Evolutionary conservation across 805 yeast species (phyloP), one percentile per base, ranked within the genome.

Genomic region (Ogataea siamensis): DNA sequence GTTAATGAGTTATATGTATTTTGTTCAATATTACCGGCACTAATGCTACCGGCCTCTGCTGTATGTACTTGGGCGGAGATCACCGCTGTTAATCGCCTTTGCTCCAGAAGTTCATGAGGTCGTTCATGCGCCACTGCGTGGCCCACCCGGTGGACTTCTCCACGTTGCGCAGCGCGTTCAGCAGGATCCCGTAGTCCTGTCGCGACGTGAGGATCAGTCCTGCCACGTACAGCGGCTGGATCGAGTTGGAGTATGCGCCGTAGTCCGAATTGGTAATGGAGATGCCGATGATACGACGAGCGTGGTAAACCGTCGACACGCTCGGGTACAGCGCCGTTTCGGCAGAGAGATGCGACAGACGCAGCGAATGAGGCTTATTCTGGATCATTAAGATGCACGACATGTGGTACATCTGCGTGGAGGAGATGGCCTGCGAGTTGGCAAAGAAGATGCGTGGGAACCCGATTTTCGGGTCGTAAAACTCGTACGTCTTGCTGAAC

Each of bases 391-490:
- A 37, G n/a, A 68, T 68, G 31, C 63, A 55, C 0, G 68, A 63
- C 68, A 62, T 66, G 39, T 67, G 73, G 37, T 59, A 66, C 44
- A 67, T 41, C 34, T 67, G 71, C 39, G 63, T 65, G 3, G 69
- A 57, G 3, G 70, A 65, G 9, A 67, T 62, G 0, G 72, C 67
- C 4, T 70, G 68, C 1, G 68, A 63, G 39, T 67, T 67, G 14
- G 64, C 50, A 34, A 55, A 67, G 6, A 66, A 47, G 3, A 66
- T 47, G 20, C 63, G 59, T 4, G 72, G 70, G 32, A 68, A 68
- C 13, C 67, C 69, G 3, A 49, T 40, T 2, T 45, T 42, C 1
- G 43, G 21, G 20, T 53, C 57, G 23, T 59, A 63, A 31, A 50
- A 57, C 19, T 62, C 60, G 13, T 55, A 38, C 5, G 64, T 44